Evolutionary conservation across 352 stramenopile genomes (phyloP), one percentile per base, ranked within the genome.

Genomic region (Phytophthora nicotianae): DNA sequence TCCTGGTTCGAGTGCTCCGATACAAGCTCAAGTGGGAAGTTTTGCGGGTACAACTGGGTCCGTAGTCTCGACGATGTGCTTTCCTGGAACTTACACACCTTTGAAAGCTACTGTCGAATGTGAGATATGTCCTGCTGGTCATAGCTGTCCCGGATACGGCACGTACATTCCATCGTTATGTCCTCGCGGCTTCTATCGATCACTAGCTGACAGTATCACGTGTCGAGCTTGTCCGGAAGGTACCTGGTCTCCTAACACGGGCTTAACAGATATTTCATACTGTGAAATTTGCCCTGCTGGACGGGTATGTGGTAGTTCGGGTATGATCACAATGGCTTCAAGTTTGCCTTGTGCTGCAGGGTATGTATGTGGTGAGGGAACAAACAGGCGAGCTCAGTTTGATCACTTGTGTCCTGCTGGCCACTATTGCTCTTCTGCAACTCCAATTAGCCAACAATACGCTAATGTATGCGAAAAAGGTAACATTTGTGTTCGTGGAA

Each of bases 131-230:
- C 97, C 97, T 23, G 91, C 97, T 10, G 97, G 97, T 19, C 92
- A 98, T 64, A 95, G 86, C 7, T 98, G 95, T 58, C 68, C 95
- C 0, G 87, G 81, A 4, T 99, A 98, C 66, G 97, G 97, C 21
- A 99, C 96, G 1, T 99, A 98, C 64, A 89, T 98, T 33, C 97
- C 97, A 19, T 94, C 90, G 19, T 92, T 99, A 24, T 99, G 97
- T 74, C 75, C 79, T 3, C 77, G 75, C 33, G 97, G 97, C 4
- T 97, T 78, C 23, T 99, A 99, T 66, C 88, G 97, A 9, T 98
- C 93, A 0, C 78, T 98, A 10, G 91, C 93, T 3, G 97, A 99
- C 65, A 97, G 88, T 19, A 90, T 98, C 47, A 98, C 94, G 6
- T 99, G 97, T 52, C 91, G 92, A 20, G 69, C 90, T 16, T 99